These are phyloP conservation scores for Yarrowia keelungensis DNA, from an alignment of 805 yeast species.

Conservation along the genomic window DNA sequence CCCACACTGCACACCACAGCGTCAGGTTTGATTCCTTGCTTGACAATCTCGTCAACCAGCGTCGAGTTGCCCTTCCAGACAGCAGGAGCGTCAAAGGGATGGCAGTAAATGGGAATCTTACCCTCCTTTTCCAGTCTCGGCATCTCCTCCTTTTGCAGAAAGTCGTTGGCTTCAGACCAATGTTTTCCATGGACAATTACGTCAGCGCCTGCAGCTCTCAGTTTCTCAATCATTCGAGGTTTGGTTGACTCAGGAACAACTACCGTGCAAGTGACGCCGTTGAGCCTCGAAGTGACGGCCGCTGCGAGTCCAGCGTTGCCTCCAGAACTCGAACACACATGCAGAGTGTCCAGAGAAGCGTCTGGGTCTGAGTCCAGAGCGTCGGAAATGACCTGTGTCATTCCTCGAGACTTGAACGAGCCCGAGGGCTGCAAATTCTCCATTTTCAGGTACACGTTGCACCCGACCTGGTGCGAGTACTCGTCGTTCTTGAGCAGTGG, in stretches of 20 bases:
- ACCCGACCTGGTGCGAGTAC: slow-evolving; percentile 69
- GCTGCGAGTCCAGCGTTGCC: slow-evolving; percentile 98
- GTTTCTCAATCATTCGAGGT: slow-evolving; percentile 55
- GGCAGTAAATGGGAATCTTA: slow-evolving; percentile 81
- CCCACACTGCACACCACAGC: slow-evolving; percentile 92
- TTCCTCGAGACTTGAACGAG: slow-evolving; percentile 88
- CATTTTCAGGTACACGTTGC: slow-evolving; percentile 77
- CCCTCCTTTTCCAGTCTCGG: slow-evolving; percentile 56
- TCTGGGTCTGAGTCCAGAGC: slow-evolving; percentile 55
- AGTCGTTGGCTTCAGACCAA: slow-evolving; percentile 81
- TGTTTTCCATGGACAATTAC: slow-evolving; percentile 69
- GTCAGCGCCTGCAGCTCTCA: slow-evolving; percentile 58
- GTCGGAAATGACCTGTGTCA: slow-evolving; percentile 56
- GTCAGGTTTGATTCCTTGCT: slow-evolving; percentile 52
- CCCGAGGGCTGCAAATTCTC: slow-evolving; percentile 91
- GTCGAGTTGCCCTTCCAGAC: slow-evolving; percentile 97
- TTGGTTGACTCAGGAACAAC: slow-evolving; percentile 64
- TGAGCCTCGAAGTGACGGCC: slow-evolving; percentile 79
- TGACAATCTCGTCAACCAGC: slow-evolving; percentile 78
- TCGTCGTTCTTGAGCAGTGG: slow-evolving; percentile 77
- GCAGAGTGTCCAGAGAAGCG: slow-evolving; percentile 40
- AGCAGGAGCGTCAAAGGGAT: slow-evolving; percentile 91
- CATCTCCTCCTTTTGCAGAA: slow-evolving; percentile 69
- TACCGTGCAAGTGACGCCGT: slow-evolving; percentile 64
- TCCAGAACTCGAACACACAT: slow-evolving; percentile 86